Conservation (phyloP, 495 filamentous ascomycete genomes). For the Hypoxylon lenormandii region DNA sequence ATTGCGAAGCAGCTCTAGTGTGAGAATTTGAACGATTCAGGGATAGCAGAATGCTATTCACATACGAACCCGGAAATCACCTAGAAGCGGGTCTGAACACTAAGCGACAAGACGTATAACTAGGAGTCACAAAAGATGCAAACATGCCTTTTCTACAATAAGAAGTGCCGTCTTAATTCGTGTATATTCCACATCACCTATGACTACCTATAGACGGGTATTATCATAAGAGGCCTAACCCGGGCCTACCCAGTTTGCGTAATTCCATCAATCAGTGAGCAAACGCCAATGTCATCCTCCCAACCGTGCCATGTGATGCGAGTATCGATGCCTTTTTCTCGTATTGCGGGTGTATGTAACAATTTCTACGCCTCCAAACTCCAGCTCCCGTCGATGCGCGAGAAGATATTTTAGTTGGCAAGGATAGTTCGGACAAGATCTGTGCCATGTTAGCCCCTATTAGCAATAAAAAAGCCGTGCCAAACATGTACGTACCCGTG, state of each 20-base stretch:
- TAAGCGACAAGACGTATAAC: too few species aligned
- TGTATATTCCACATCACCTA: conserved; percentile 26
- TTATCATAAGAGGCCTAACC: conserved; percentile 36
- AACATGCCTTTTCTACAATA: conserved; percentile 2
- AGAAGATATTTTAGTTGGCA: conserved; percentile 73
- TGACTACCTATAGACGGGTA: conserved; percentile 15
- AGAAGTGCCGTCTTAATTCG: neutral
- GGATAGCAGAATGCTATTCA: too few species aligned
- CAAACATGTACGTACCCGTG: conserved; percentile 70
- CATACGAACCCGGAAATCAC: too few species aligned
- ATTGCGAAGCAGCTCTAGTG: too few species aligned
- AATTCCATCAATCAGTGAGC: conserved; percentile 42
- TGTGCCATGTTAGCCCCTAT: conserved; percentile 49
- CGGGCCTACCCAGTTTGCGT: conserved; percentile 38
- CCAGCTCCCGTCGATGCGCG: conserved; percentile 31
- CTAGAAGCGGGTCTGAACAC: too few species aligned
- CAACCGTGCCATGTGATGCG: conserved; percentile 37
- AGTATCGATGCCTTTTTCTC: conserved; percentile 15
- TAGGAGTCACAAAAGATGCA: neutral
- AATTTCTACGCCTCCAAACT: conserved; percentile 43
- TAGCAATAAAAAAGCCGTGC: neutral
- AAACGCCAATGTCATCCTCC: conserved; percentile 50
- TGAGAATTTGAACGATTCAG: too few species aligned
- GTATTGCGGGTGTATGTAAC: conserved; percentile 21
- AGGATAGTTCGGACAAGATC: conserved; percentile 95